Evolutionary conservation across 139 green algal species (phyloP), one percentile per base, ranked within the genome.

Genomic region (Asterochloris sp.): DNA sequence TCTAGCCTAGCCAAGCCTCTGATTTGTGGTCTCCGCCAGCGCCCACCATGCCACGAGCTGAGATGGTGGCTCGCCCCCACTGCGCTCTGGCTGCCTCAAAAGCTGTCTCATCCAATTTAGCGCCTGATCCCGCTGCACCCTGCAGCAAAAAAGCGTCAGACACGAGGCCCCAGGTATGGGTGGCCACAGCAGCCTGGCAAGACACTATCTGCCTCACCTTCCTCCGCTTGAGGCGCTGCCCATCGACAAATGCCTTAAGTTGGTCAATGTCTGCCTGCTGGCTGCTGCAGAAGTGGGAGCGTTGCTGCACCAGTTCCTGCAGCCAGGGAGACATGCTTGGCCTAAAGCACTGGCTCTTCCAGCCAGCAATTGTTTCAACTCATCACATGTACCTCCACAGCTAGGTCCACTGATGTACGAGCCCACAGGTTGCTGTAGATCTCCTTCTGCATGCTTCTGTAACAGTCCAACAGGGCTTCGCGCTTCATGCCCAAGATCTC

Each of bases 341-440:
- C 24, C n/a, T 28, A 28, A 76, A 47, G 26, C 14, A 76, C 16
- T 29, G 23, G 13, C 17, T 62, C 24, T 13, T 0, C 0, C 6
- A 66, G 17, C 10, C 10, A 63, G 28, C 16, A 16, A 78, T 26
- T 10, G 29, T 26, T 64, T 78, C 28, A 10, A 15, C 16, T 76
- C n/a, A 76, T 54, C 14, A 78, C 15, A 78, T 64, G n/a, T 21
- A 87, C 84, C 84, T 87, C 78, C 14, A 87, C 80, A 29, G 84
- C 84, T 13, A 87, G 63, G 81, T 95, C 92, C 1, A 93, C 79
- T 16, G 87, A 85, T 17, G 87, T 92, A 16, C 87, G 84, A 6
- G 92, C 92, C 92, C 92, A 95, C 16, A 85, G 74, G 10, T 86
- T 83, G 81, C 87, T 83, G 83, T 93, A 90, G 62, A 83, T 85